Conservation (phyloP, 345 rosid genomes). For the Microthlaspi erraticum region DNA sequence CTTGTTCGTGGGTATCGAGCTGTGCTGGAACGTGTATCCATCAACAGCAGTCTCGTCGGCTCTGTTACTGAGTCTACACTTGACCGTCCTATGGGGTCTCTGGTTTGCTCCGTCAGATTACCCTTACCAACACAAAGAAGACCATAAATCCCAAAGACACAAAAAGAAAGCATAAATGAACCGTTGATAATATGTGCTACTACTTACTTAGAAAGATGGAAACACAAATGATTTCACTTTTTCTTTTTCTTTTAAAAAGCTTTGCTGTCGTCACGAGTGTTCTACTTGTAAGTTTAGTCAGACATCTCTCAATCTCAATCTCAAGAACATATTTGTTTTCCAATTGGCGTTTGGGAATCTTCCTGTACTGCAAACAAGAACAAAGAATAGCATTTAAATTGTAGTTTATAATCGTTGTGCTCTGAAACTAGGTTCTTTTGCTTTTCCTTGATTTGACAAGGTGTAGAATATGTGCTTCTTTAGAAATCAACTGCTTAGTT, state of each 20-base stretch:
- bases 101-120: slow-evolving; percentile 64
- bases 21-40: slow-evolving; percentile 96
- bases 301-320: slow-evolving; percentile 28
- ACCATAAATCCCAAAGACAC: slow-evolving; percentile 22
- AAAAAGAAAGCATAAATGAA: slow-evolving; percentile 28
- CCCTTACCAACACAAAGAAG: slow-evolving; percentile 51
- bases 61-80: slow-evolving; percentile 65
- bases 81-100: slow-evolving; percentile 65
- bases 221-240: not conserved
- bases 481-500: slow-evolving; percentile 58
- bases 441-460: slow-evolving; percentile 34
- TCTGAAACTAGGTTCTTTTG: slow-evolving; percentile 30
- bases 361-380: slow-evolving; percentile 21
- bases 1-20: slow-evolving; percentile 69
- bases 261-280: not conserved
- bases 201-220: too few species aligned
- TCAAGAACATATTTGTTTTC: slow-evolving; percentile 24
- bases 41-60: slow-evolving; percentile 73
- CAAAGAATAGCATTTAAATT: not conserved
- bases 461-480: slow-evolving; percentile 33
- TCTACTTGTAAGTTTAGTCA: not conserved
- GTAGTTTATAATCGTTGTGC: slow-evolving; percentile 29
- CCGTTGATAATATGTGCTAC: not conserved
- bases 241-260: not conserved
- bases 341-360: slow-evolving; percentile 19